Evolutionary conservation across 2,329 filamentous ascomycete genomes (phyloP).

Genomic region (Bipolaris cookei): DNA sequence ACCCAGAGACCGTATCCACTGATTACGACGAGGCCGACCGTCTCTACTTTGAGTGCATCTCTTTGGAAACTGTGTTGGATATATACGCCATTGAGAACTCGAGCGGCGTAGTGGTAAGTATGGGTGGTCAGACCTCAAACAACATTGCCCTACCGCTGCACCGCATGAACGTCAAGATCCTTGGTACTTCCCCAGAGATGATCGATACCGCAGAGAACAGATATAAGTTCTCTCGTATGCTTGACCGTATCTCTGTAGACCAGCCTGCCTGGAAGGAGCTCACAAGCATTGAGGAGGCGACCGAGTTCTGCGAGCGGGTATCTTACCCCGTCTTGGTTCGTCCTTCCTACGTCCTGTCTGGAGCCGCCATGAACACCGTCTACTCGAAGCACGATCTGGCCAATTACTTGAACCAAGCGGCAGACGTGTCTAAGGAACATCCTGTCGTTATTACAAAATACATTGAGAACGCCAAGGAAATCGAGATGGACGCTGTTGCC

Average conservation of each 20-base stretch:
- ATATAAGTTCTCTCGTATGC: conserved; percentile 98
- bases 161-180: conserved; percentile 86
- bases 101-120: conserved; percentile 86
- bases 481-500: conserved; percentile 98
- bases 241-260: conserved; percentile 92
- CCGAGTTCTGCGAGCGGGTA: conserved; percentile 84
- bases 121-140: conserved; percentile 97
- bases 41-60: conserved; percentile 96
- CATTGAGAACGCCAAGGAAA: conserved; percentile 98
- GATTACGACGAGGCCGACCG: conserved; percentile 95
- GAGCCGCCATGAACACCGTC: conserved; percentile 98
- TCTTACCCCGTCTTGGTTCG: conserved; percentile 93
- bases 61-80: conserved; percentile 85
- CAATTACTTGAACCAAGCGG: conserved; percentile 86
- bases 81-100: conserved; percentile 89
- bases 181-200: conserved; percentile 98
- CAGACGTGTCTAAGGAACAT: conserved; percentile 90
- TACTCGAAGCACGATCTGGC: conserved; percentile 94
- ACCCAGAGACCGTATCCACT: conserved; percentile 86
- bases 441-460: conserved; percentile 99
- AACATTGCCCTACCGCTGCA: conserved; percentile 93
- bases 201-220: conserved; percentile 97
- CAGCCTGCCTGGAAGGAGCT: conserved; percentile 98
- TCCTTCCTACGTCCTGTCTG: conserved; percentile 95
- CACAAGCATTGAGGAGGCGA: conserved; percentile 91